phyloP scores from a whole-genome alignment of 305 asterid genomes.

The Fraxinus xanthoxyloides region DNA sequence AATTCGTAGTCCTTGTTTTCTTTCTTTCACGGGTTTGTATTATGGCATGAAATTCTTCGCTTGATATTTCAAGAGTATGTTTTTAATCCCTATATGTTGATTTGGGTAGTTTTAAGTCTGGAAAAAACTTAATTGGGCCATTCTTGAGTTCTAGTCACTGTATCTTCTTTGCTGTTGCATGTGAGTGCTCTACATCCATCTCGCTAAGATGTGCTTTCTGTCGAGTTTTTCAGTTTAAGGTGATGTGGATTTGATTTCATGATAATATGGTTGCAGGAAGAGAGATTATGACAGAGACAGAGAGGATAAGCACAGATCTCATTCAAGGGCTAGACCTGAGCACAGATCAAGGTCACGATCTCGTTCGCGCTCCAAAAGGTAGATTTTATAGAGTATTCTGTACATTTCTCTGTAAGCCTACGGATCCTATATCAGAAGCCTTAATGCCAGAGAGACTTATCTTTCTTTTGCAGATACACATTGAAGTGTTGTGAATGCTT shows the following conservation, averaged over 20 bases:
- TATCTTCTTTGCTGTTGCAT: not conserved
- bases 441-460: not conserved
- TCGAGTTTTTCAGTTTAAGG: slow-evolving; percentile 7
- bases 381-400: slow-evolving; percentile 11
- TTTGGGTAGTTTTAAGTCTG: not conserved
- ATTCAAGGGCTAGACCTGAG: slow-evolving; percentile 62
- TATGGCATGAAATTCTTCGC: not conserved
- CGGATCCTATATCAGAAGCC: not conserved
- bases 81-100: not conserved
- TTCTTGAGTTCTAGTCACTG: not conserved
- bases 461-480: not conserved
- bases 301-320: slow-evolving; percentile 77
- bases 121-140: not conserved
- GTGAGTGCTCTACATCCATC: not conserved
- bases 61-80: not conserved
- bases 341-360: slow-evolving; percentile 74
- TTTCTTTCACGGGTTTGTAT: not conserved
- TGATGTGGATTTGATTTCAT: slow-evolving; percentile 9
- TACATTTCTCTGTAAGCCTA: not conserved
- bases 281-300: slow-evolving; percentile 70
- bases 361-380: slow-evolving; percentile 81
- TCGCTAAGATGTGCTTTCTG: not conserved
- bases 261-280: slow-evolving; percentile 44
- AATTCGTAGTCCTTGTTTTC: not conserved
- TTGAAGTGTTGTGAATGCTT: not conserved